phyloP scores from a whole-genome alignment of 768 basidiomycete species.

The Termitomyces sp. region DNA sequence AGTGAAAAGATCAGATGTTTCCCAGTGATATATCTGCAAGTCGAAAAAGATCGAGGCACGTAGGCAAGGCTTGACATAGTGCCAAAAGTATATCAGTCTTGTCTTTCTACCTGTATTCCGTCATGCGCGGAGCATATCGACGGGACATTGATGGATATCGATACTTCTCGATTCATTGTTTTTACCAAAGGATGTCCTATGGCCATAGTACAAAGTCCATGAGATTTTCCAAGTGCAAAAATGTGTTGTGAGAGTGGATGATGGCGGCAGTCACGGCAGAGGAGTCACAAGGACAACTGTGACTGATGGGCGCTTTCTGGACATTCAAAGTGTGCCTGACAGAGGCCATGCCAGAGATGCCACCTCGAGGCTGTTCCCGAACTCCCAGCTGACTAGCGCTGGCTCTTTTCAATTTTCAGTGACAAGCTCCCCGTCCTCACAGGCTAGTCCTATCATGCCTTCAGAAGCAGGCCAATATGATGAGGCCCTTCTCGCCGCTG shows the following conservation, averaged over 20 bases:
- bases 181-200: neutral
- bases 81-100: neutral
- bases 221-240: neutral
- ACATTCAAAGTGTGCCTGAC: neutral
- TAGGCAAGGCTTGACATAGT: neutral
- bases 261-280: neutral
- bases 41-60: neutral
- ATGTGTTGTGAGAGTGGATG: neutral
- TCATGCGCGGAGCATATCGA: neutral
- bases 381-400: slow-evolving; percentile 13
- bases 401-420: slow-evolving; percentile 1
- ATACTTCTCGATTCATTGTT: neutral
- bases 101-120: neutral
- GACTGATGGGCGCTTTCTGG: neutral
- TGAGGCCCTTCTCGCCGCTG: slow-evolving; percentile 32
- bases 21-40: neutral
- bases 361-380: slow-evolving; percentile 13
- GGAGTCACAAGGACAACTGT: slow-evolving; percentile 4
- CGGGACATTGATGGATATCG: neutral
- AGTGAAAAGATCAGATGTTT: neutral
- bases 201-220: neutral
- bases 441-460: slow-evolving; percentile 16
- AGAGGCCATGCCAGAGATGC: neutral
- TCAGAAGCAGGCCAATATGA: slow-evolving; percentile 28
- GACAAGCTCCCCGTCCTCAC: slow-evolving; percentile 2